phyloP scores from a whole-genome alignment of 768 basidiomycete genomes.

The Lactarius evosmus region DNA sequence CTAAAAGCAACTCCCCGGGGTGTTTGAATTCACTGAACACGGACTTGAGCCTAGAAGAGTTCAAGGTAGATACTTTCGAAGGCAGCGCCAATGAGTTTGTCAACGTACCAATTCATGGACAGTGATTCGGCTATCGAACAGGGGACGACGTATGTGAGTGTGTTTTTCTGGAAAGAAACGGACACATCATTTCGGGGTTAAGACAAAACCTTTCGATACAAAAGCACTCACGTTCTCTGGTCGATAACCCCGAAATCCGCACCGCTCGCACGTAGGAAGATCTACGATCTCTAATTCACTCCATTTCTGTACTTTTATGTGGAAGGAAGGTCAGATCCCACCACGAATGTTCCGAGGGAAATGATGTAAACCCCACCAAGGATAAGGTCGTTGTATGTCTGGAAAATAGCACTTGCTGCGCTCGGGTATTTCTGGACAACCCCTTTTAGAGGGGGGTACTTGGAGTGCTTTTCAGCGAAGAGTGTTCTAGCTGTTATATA shows the following conservation, averaged over 20 bases:
- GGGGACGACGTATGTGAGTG: constrained; percentile 16
- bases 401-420: constrained; percentile 19
- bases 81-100: not conserved
- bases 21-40: constrained; percentile 4
- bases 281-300: constrained; percentile 18
- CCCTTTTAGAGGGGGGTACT: constrained; percentile 17
- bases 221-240: constrained; percentile 13
- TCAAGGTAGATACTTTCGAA: not conserved
- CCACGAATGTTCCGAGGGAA: not conserved
- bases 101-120: constrained; percentile 24
- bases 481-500: too few relatives aligned
- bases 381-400: constrained; percentile 27
- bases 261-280: constrained; percentile 16
- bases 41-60: constrained; percentile 13
- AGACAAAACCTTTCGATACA: too few relatives aligned
- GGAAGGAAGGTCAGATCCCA: not conserved
- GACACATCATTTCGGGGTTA: not conserved
- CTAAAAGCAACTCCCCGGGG: constrained; percentile 4
- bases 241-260: constrained; percentile 22
- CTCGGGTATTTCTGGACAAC: constrained; percentile 13
- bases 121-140: constrained; percentile 19
- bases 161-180: not conserved
- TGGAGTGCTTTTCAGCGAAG: not conserved
- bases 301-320: constrained; percentile 25
- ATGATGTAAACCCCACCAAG: constrained; percentile 5